Percentiles rank a stretch among this genome's conserved stretches.
Conservation (phyloP, 495 filamentous ascomycete genomes). For the Talaromyces stipitatus region DNA sequence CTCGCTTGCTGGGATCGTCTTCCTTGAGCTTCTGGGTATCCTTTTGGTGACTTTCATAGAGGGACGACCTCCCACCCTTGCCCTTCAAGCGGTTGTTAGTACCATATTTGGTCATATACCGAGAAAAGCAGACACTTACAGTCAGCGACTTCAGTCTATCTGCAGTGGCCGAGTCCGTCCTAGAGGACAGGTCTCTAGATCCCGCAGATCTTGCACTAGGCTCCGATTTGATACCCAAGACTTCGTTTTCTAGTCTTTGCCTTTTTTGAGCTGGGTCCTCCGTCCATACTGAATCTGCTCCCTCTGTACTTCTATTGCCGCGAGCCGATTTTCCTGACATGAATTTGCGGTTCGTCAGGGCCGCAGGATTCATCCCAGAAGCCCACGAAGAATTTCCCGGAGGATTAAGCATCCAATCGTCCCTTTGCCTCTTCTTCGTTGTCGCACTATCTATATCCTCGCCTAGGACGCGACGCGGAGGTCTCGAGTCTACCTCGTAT, state of each 20-base stretch:
- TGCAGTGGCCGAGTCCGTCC: conserved; percentile 36
- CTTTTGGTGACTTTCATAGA: conserved; percentile 56
- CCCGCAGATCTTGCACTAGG: conserved; percentile 11
- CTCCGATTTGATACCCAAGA: conserved; percentile 58
- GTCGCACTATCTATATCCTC: conserved; percentile 18
- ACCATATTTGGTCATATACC: background rate
- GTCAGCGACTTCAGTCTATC: conserved; percentile 53
- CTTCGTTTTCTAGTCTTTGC: conserved; percentile 69
- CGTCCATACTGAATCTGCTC: conserved; percentile 66
- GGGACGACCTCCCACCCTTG: conserved; percentile 52
- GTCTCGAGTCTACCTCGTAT: conserved; percentile 15
- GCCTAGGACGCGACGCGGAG: conserved; percentile 9
- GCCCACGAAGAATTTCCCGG: conserved; percentile 57
- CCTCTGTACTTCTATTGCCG: conserved; percentile 25
- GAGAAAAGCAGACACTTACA: conserved; percentile 21
- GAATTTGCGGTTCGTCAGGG: conserved; percentile 77
- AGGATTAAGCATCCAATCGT: conserved; percentile 92
- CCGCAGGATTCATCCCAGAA: conserved; percentile 73
- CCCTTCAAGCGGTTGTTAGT: conserved; percentile 26
- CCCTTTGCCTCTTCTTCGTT: conserved; percentile 50
- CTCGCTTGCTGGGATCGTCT: conserved; percentile 83
- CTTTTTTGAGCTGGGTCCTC: conserved; percentile 88
- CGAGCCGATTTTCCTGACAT: conserved; percentile 59
- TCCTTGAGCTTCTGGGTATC: conserved; percentile 50
- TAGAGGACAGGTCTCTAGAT: conserved; percentile 8